A percentile compares a stretch with the other conserved stretches of the same genome.
These are phyloP conservation scores for Xerocomus amazonicus DNA, from an alignment of 1,284 basidiomycete genomes.

Conservation along the genomic window DNA sequence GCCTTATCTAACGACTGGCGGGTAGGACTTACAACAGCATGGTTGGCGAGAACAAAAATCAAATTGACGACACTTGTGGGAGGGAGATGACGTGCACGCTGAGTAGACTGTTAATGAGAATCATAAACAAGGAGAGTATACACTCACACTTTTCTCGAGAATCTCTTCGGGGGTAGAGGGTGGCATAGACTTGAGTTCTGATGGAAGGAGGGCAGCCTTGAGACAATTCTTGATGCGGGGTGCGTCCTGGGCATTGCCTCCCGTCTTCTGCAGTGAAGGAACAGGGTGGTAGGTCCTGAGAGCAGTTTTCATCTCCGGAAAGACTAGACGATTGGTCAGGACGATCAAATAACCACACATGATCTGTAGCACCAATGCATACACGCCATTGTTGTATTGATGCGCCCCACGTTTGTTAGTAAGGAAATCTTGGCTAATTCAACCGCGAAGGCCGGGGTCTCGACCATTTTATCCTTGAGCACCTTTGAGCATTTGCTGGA, in stretches of 20 bases:
- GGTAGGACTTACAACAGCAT: conserved; percentile 52
- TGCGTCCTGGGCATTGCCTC: conserved; percentile 66
- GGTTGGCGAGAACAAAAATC: conserved; percentile 63
- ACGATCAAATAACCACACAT: conserved; percentile 12
- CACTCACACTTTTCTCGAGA: conserved; percentile 55
- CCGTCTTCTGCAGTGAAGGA: conserved; percentile 62
- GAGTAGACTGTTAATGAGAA: conserved; percentile 1
- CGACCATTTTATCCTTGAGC: conserved; percentile 80
- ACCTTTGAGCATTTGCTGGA: conserved; percentile 84
- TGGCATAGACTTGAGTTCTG: conserved; percentile 62
- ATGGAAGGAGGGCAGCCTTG: conserved; percentile 72
- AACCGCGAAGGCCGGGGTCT: conserved; percentile 73
- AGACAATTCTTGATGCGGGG: conserved; percentile 71
- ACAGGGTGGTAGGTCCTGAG: conserved; percentile 71
- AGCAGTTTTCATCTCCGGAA: conserved; percentile 68
- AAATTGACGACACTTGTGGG: conserved; percentile 75
- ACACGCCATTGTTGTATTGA: conserved; percentile 95
- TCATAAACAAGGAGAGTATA: not conserved
- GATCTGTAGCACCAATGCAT: conserved; percentile 19
- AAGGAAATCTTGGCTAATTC: conserved; percentile 85
- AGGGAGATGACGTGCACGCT: conserved; percentile 60
- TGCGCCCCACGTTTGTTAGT: conserved; percentile 87
- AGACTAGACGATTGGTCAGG: conserved; percentile 37
- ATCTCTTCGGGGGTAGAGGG: conserved; percentile 73
- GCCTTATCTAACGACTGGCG: not conserved